These are phyloP conservation scores for Crassisporium funariophilum DNA, from an alignment of 768 basidiomycete genomes.

Conservation along the genomic window DNA sequence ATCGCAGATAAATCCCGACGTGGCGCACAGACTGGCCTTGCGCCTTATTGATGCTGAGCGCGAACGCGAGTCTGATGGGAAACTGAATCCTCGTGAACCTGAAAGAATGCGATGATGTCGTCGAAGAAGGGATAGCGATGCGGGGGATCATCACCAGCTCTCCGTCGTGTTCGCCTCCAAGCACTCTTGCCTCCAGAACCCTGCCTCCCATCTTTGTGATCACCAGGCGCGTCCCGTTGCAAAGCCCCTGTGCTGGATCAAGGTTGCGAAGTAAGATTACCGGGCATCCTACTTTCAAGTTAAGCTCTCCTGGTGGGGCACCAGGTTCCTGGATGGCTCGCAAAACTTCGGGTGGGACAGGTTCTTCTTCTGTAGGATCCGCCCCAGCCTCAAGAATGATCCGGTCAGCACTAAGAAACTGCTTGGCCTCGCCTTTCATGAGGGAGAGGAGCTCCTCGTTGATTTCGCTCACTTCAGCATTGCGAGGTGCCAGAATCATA, in stretches of 20 bases:
- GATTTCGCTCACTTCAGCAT: slow-evolving; percentile 34
- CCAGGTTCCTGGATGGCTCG: slow-evolving; percentile 30
- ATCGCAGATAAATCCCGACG: slow-evolving; percentile 40
- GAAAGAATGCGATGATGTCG: slow-evolving; percentile 23
- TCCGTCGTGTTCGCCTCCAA: slow-evolving; percentile 40
- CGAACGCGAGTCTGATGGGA: slow-evolving; percentile 43
- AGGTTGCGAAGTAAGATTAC: slow-evolving; percentile 36
- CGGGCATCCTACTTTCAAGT: slow-evolving; percentile 30
- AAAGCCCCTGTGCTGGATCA: slow-evolving; percentile 24
- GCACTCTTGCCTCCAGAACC: slow-evolving; percentile 32
- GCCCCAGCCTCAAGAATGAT: slow-evolving; percentile 22
- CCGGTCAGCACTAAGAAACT: slow-evolving; percentile 28
- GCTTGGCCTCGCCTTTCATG: slow-evolving; percentile 20
- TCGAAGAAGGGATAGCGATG: slow-evolving; percentile 26
- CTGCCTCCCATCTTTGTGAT: slow-evolving; percentile 14
- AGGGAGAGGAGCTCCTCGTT: slow-evolving; percentile 25
- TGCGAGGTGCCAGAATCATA: slow-evolving; percentile 35
- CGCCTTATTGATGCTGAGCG: slow-evolving; percentile 45
- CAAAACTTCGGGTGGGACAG: slow-evolving; percentile 35
- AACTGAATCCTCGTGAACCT: slow-evolving; percentile 37
- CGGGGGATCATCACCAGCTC: slow-evolving; percentile 38
- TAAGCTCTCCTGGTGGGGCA: slow-evolving; percentile 35
- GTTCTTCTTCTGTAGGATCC: slow-evolving; percentile 15
- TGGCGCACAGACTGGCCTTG: slow-evolving; percentile 45
- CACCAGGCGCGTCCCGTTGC: slow-evolving; percentile 31